Evolutionary conservation across 148 eudicot species (phyloP).

Genomic region (Spergularia marina): DNA sequence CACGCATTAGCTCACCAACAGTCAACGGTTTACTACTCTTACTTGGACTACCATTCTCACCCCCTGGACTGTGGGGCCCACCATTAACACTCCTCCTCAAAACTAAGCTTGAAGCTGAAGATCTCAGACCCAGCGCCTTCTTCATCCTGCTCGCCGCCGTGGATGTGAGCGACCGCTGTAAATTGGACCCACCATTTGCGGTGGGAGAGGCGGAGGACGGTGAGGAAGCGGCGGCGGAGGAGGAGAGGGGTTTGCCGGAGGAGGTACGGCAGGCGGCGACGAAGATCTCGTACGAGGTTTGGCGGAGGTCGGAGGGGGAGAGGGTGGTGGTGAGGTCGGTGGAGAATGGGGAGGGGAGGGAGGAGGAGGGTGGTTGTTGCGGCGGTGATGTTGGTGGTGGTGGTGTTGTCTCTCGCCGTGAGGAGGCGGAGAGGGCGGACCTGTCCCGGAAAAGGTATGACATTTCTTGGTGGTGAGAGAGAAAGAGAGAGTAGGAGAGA

Average conservation of each 20-base stretch:
- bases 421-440: slow-evolving; percentile 57
- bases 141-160: slow-evolving; percentile 85
- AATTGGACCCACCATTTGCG: slow-evolving; percentile 17
- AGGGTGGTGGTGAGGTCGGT: slow-evolving; percentile 59
- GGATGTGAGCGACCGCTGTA: slow-evolving; percentile 65
- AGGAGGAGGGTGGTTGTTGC: slow-evolving; percentile 23
- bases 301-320: slow-evolving; percentile 70
- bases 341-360: slow-evolving; percentile 72
- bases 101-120: slow-evolving; percentile 43
- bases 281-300: slow-evolving; percentile 87
- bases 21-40: slow-evolving; percentile 49
- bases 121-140: slow-evolving; percentile 84
- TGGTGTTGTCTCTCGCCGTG: slow-evolving; percentile 44
- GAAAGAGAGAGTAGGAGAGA: background rate
- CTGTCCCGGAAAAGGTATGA: slow-evolving; percentile 75
- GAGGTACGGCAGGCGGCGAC: slow-evolving; percentile 82
- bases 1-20: slow-evolving; percentile 83
- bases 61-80: background rate
- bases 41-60: slow-evolving; percentile 32
- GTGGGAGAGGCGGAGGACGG: slow-evolving; percentile 26
- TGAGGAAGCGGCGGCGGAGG: slow-evolving; percentile 25
- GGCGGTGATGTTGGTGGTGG: slow-evolving; percentile 34
- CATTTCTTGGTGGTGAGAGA: slow-evolving; percentile 38
- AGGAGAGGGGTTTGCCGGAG: slow-evolving; percentile 64
- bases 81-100: slow-evolving; percentile 36